Base-by-base conservation (phyloP, 371 early-diverging fungal species). In the Syncephalastrum racemosum region DNA sequence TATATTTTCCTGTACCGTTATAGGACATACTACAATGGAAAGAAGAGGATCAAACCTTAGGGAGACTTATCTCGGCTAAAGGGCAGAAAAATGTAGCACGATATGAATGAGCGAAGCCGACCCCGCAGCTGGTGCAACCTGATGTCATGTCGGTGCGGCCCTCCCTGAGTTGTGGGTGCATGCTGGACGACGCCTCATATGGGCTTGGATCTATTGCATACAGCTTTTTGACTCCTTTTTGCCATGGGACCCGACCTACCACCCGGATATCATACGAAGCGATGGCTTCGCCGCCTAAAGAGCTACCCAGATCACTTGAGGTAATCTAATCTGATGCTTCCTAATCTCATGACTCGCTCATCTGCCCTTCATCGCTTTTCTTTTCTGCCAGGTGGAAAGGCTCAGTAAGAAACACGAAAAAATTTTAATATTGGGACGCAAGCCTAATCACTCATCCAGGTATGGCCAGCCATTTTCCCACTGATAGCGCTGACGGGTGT, bases 391-490 rank as follows among this genome's bases (percentile, higher is more conserved):
- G 71, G 27, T 57, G 67, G 59, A 59, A 42, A 58, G 71, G 71
- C 51, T 71, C 71, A 12, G 71, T 71, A 71, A 62, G 43, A 25
- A 55, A 12, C 39, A 43, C 7, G 40, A 16, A n/a, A 18, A 19
- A n/a, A 41, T 45, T 22, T 18, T 20, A 46, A 46, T 31, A n/a
- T 16, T 15, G n/a, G 23, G 43, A 3, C n/a, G 3, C 14, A 31
- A 48, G 15, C n/a, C 19, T 14, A 16, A 45, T 20, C 15, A 2
- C 22, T 39, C 13, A 24, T 22, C 4, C 59, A 73, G 73, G 73
- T 73, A 13, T 47, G 70, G 47, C 75, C 75, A 8, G 45, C 68
- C 6, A 71, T 75, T 55, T 43, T 69, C 4, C 71, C 71, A 4
- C 47, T 67, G 18, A 54, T 75, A 45, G 8, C 64, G 1, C 27